Evolutionary conservation across 345 rosid species (phyloP).

Genomic region (Acer campestre): DNA sequence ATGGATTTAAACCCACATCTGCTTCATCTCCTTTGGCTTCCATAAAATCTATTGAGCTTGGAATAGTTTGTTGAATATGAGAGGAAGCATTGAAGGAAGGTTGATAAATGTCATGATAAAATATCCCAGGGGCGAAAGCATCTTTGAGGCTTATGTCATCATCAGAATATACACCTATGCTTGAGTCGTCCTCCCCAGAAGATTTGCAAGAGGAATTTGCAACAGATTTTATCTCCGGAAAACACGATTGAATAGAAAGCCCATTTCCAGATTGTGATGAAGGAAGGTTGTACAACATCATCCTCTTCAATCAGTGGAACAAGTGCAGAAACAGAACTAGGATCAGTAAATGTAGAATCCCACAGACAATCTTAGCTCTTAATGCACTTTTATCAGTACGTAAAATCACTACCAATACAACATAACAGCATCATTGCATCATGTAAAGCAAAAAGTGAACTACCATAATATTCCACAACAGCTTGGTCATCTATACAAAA

Average conservation of each 20-base stretch:
- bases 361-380: neutral
- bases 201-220: constrained; percentile 10
- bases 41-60: neutral
- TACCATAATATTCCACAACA: no score
- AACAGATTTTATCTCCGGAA: constrained; percentile 21
- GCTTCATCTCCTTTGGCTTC: neutral
- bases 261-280: constrained; percentile 1
- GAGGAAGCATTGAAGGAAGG: neutral
- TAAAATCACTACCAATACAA: no score
- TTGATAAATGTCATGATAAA: neutral
- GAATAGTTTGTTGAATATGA: neutral
- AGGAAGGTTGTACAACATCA: constrained; percentile 1
- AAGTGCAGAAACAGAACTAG: neutral
- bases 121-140: neutral
- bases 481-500: no score
- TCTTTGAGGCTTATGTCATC: constrained; percentile 8
- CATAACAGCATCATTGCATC: no score
- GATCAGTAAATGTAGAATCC: neutral
- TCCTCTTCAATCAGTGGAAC: neutral
- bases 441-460: no score
- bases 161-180: neutral
- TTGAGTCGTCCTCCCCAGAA: constrained; percentile 1
- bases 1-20: neutral
- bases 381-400: no score
- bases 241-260: constrained; percentile 21